Evolutionary conservation across 352 stramenopile species (phyloP), one percentile per base, ranked within the genome.

Genomic region (Pythium folliculosum): DNA sequence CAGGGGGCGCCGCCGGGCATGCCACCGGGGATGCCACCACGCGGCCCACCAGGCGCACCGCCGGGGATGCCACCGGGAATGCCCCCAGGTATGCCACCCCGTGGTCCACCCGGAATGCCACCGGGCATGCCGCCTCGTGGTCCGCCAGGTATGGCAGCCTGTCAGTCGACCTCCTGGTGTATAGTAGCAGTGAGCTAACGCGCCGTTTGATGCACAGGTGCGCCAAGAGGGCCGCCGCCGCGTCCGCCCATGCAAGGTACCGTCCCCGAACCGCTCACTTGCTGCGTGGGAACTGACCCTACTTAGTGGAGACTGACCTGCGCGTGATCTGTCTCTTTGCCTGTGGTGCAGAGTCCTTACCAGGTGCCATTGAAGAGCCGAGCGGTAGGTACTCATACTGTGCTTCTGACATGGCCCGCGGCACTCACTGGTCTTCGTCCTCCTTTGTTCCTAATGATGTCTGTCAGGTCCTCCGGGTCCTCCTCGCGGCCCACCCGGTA

Each of bases 11-110:
- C 72, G 38, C 70, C 78, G 21, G 60, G 77, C 6, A 78, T 75
- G 47, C 64, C 73, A 17, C 71, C 76, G 60, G 72, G 82, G 47
- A 84, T 80, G 70, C 70, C 66, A 43, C 72, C 66, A 17, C 61
- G 66, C 23, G 63, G 61, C 62, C 60, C 53, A 19, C 63, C 63
- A 14, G 65, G 62, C 21, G 32, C 59, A 23, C 65, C 65, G 5
- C 59, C 69, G 43, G 60, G 48, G 35, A 63, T 58, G 52, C 63
- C 52, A 19, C 63, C 52, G 65, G 62, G 60, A 16, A 43, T 38
- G 17, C 58, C 70, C n/a, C 70, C 70, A 21, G 55, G 70, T 21
- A 56, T 40, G 45, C 60, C 60, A 21, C 60, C 67, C n/a, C 19
- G 53, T 19, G 38, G 23, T 19, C 61, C 51, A 27, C 69, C 54